A percentile compares a stretch with the other conserved stretches of the same genome.
phyloP scores from a whole-genome alignment of 306 rosid species.

The Hippophae gyantsensis region DNA sequence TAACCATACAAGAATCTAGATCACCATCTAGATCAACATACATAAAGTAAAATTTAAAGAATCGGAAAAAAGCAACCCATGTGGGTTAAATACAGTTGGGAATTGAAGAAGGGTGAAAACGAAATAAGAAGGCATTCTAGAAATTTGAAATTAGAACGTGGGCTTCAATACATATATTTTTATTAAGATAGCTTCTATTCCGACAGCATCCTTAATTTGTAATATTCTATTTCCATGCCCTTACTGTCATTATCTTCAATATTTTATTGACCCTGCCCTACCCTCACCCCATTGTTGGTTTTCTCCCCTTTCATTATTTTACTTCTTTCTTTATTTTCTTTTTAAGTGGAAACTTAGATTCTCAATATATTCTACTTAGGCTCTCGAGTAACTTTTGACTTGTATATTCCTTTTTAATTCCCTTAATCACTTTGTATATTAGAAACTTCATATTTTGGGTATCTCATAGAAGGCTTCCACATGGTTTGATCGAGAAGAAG shows the following conservation, averaged over 20 bases:
- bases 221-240: conserved; percentile 20
- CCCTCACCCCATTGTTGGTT: conserved; percentile 7
- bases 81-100: no score
- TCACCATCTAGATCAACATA: no score
- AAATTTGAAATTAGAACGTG: conserved; percentile 2
- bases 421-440: conserved; percentile 3
- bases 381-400: conserved; percentile 47
- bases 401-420: conserved; percentile 7
- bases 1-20: no score
- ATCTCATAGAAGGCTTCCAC: background rate
- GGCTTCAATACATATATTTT: conserved; percentile 7
- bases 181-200: conserved; percentile 39
- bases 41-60: no score
- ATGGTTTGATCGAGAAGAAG: no score
- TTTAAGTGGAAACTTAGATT: conserved; percentile 38
- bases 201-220: conserved; percentile 40
- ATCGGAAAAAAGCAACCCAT: no score
- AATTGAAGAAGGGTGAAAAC: no score
- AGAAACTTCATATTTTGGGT: conserved; percentile 17
- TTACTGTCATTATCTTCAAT: conserved; percentile 14
- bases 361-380: conserved; percentile 21
- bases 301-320: conserved; percentile 23
- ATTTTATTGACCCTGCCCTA: background rate
- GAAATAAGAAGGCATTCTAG: background rate
- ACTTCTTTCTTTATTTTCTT: conserved; percentile 17